These are phyloP conservation scores for Floccularia luteovirens DNA, from an alignment of 768 basidiomycete genomes.

Conservation along the genomic window DNA sequence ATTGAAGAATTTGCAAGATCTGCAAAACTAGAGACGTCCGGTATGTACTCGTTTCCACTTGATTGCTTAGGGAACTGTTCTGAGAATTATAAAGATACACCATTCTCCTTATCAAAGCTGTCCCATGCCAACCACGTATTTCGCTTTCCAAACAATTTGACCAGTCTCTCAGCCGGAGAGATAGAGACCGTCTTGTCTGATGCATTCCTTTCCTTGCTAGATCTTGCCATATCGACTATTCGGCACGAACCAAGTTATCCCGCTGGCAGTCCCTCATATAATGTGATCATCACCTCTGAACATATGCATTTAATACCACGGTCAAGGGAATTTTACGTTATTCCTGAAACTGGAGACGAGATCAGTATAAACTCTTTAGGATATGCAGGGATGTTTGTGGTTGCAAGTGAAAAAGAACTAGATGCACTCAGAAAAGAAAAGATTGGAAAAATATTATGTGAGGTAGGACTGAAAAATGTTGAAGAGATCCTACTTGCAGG, in stretches of 20 bases:
- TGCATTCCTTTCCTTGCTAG: slow-evolving; percentile 67
- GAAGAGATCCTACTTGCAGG: slow-evolving; percentile 60
- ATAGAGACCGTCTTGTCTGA: slow-evolving; percentile 45
- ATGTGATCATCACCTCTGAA: slow-evolving; percentile 71
- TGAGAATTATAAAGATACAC: slow-evolving; percentile 43
- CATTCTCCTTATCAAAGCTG: slow-evolving; percentile 59
- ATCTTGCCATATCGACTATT: slow-evolving; percentile 67
- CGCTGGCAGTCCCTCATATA: slow-evolving; percentile 67
- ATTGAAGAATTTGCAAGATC: slow-evolving; percentile 63
- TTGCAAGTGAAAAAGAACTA: slow-evolving; percentile 74
- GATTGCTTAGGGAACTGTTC: slow-evolving; percentile 1
- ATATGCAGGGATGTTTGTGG: slow-evolving; percentile 85
- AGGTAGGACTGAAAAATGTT: slow-evolving; percentile 59
- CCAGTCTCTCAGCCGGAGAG: slow-evolving; percentile 27
- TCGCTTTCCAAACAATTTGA: slow-evolving; percentile 44
- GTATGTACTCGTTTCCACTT: slow-evolving; percentile 25
- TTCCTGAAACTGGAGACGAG: slow-evolving; percentile 43
- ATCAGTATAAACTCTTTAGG: slow-evolving; percentile 83
- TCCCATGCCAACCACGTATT: slow-evolving; percentile 80
- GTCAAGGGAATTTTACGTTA: slow-evolving; percentile 46
- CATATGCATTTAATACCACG: slow-evolving; percentile 88
- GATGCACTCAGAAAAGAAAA: slow-evolving; percentile 59
- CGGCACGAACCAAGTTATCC: slow-evolving; percentile 62
- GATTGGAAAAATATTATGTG: slow-evolving; percentile 52
- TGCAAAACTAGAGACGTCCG: slow-evolving; percentile 48